phyloP scores from a whole-genome alignment of 2,329 filamentous ascomycete genomes.

The Aotearoamyces nothofagi region DNA sequence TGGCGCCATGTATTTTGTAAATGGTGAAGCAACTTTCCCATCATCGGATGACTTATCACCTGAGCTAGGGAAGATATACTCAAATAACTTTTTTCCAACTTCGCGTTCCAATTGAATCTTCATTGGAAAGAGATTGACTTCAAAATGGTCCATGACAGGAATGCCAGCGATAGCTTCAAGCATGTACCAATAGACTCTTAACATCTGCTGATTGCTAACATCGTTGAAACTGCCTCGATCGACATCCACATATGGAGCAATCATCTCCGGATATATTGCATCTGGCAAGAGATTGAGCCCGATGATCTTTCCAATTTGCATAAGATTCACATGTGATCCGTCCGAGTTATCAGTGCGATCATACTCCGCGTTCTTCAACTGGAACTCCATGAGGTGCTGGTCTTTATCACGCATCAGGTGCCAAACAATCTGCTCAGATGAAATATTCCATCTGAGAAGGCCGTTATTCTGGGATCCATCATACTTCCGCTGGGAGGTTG shows the following conservation, averaged over 20 bases:
- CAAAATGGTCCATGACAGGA: slow-evolving; percentile 91
- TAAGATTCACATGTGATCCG: slow-evolving; percentile 84
- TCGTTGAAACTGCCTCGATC: slow-evolving; percentile 36
- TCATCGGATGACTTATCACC: slow-evolving; percentile 23
- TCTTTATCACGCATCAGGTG: slow-evolving; percentile 80
- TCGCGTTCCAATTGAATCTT: slow-evolving; percentile 89
- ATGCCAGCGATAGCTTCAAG: slow-evolving; percentile 96
- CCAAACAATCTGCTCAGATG: slow-evolving; percentile 94
- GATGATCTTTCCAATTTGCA: slow-evolving; percentile 76
- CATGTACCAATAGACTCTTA: slow-evolving; percentile 95
- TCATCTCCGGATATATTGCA: slow-evolving; percentile 91
- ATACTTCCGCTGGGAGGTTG: slow-evolving; percentile 78
- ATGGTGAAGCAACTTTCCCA: slow-evolving; percentile 44
- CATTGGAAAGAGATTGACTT: slow-evolving; percentile 83
- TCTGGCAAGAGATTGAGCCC: slow-evolving; percentile 83
- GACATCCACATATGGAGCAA: slow-evolving; percentile 71
- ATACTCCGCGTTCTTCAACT: slow-evolving; percentile 81
- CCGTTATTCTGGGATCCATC: slow-evolving; percentile 65
- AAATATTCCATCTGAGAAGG: slow-evolving; percentile 80
- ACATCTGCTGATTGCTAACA: slow-evolving; percentile 61
- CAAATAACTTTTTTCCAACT: slow-evolving; percentile 82
- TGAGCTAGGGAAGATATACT: slow-evolving; percentile 90
- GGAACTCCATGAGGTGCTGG: slow-evolving; percentile 82
- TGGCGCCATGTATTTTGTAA: slow-evolving; percentile 36
- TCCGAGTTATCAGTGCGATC: slow-evolving; percentile 95